These are phyloP conservation scores for Dispira simplex DNA, from an alignment of 192 early-diverging fungal genomes.

Conservation along the genomic window DNA sequence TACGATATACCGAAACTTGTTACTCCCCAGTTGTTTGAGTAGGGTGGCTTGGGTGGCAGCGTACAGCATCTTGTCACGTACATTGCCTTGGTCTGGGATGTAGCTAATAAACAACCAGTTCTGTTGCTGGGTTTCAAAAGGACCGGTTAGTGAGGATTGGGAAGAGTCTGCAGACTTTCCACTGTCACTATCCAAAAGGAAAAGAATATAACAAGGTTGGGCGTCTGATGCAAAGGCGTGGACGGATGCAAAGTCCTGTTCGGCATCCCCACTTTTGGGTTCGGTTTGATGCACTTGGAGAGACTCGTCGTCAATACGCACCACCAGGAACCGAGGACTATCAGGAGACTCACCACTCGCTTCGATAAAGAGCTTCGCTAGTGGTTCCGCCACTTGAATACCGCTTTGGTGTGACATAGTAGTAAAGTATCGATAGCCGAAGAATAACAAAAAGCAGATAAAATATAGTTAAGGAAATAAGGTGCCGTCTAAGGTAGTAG, in stretches of 20 bases:
- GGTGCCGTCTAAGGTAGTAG: too few species aligned
- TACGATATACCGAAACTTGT: slow-evolving; percentile 64
- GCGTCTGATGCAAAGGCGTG: too few species aligned
- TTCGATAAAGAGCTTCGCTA: slow-evolving; percentile 7
- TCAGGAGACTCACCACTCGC: too few species aligned
- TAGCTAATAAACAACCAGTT: slow-evolving; percentile 62
- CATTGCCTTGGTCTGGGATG: slow-evolving; percentile 65
- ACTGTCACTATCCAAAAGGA: neutral
- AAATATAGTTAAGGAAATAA: too few species aligned
- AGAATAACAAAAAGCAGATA: too few species aligned
- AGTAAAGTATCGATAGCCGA: neutral
- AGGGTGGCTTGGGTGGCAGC: slow-evolving; percentile 72
- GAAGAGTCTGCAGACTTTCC: neutral
- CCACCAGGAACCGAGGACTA: neutral
- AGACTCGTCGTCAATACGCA: neutral
- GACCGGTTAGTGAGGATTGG: neutral
- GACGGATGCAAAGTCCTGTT: neutral
- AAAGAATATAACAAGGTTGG: slow-evolving; percentile 1
- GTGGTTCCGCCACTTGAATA: neutral
- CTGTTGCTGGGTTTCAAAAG: neutral
- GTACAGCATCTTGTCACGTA: slow-evolving; percentile 91
- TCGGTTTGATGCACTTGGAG: neutral
- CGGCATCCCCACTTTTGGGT: neutral
- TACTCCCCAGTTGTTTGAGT: slow-evolving; percentile 63
- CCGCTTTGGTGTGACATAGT: slow-evolving; percentile 11